phyloP scores from a whole-genome alignment of 2,329 filamentous ascomycete species.

The Arthrinium puccinioides region DNA sequence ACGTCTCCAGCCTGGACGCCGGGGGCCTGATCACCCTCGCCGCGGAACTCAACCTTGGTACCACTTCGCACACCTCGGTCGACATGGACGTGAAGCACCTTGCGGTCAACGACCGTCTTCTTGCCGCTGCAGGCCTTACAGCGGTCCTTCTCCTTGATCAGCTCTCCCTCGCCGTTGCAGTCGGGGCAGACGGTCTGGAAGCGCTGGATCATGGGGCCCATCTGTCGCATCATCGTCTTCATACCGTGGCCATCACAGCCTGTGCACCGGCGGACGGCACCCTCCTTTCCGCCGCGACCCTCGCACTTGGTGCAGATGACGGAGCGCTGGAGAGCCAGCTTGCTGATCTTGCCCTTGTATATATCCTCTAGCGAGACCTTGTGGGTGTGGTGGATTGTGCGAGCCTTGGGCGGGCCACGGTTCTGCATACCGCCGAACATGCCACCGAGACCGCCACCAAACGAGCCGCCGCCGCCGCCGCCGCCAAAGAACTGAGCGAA shows the following conservation, averaged over 20 bases:
- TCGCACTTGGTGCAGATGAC: constrained; percentile 95
- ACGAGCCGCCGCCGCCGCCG: constrained; percentile 62
- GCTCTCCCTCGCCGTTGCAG: constrained; percentile 95
- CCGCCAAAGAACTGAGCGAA: constrained; percentile 95
- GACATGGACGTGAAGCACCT: constrained; percentile 96
- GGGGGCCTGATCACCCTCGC: constrained; percentile 92
- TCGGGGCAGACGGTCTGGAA: constrained; percentile 99
- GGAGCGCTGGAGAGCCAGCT: constrained; percentile 93
- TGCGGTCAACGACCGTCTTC: constrained; percentile 96
- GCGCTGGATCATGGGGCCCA: constrained; percentile 99
- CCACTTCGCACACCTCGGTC: constrained; percentile 90
- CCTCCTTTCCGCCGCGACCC: constrained; percentile 92
- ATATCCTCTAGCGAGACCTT: constrained; percentile 97
- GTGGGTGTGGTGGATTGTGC: constrained; percentile 96
- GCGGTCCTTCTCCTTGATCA: constrained; percentile 91
- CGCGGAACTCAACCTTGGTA: constrained; percentile 94
- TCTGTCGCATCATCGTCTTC: constrained; percentile 99
- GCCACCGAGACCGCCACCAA: constrained; percentile 66
- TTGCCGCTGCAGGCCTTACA: constrained; percentile 96
- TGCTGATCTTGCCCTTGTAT: constrained; percentile 96
- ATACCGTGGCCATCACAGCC: constrained; percentile 92
- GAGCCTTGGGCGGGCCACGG: constrained; percentile 76
- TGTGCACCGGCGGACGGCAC: constrained; percentile 86
- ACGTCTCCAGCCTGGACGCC: constrained; percentile 92
- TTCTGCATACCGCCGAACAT: constrained; percentile 71